A percentile compares a stretch with the other conserved stretches of the same genome.
Evolutionary conservation across 371 early-diverging fungal species (phyloP).

Genomic region (Mortierella sp.): DNA sequence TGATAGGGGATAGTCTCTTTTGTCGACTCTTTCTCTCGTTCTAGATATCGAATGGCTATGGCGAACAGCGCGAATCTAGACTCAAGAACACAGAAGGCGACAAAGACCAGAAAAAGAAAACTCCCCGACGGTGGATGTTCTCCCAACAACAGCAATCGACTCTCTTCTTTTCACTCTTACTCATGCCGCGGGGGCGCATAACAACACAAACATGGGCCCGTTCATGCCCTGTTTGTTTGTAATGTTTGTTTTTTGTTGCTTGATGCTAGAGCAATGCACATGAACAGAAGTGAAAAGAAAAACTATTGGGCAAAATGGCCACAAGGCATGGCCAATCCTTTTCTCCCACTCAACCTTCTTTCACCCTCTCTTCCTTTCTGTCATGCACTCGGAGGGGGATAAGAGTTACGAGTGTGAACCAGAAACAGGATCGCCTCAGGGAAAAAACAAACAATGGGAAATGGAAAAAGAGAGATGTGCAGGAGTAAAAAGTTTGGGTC

Average conservation of each 20-base stretch:
- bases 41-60: too few relatives aligned
- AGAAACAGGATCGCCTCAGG: not conserved
- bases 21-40: too few relatives aligned
- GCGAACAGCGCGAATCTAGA: too few relatives aligned
- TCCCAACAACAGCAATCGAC: too few relatives aligned
- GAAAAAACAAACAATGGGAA: not conserved
- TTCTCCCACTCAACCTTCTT: not conserved
- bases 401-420: not conserved
- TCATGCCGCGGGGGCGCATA: not conserved
- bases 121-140: too few relatives aligned
- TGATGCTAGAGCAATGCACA: not conserved
- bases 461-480: too few relatives aligned
- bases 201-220: not conserved
- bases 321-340: not conserved
- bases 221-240: not conserved
- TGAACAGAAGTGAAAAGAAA: not conserved
- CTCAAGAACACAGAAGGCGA: too few relatives aligned
- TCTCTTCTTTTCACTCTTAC: not conserved
- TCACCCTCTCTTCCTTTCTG: too few relatives aligned
- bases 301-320: not conserved
- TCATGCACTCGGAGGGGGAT: not conserved
- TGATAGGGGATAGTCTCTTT: too few relatives aligned
- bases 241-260: not conserved
- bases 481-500: too few relatives aligned
- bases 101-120: too few relatives aligned